A percentile compares a stretch with the other conserved stretches of the same genome.
Conservation (phyloP, 768 basidiomycete genomes). For the Termitomyces sp. region DNA sequence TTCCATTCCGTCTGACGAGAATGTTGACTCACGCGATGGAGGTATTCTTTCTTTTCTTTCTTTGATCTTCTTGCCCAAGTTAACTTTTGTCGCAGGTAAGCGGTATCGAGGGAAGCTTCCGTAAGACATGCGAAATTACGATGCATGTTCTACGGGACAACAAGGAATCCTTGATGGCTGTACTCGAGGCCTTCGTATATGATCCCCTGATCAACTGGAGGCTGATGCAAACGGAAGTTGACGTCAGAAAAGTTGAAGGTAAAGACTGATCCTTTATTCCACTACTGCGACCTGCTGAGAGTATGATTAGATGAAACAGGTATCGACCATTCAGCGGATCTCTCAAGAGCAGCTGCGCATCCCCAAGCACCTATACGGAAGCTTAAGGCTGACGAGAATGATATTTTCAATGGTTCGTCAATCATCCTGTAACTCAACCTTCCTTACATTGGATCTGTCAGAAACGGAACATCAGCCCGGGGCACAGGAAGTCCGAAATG, state of each 20-base stretch:
- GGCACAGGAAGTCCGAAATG: slow-evolving; percentile 86
- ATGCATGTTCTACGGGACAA: slow-evolving; percentile 96
- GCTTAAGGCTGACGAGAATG: slow-evolving; percentile 86
- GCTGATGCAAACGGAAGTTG: slow-evolving; percentile 79
- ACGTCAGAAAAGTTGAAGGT: slow-evolving; percentile 68
- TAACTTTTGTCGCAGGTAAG: slow-evolving; percentile 58
- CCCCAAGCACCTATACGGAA: slow-evolving; percentile 79
- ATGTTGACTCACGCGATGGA: slow-evolving; percentile 99
- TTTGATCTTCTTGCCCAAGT: background rate
- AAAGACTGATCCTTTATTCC: slow-evolving; percentile 9
- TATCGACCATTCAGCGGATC: slow-evolving; percentile 53
- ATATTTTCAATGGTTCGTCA: slow-evolving; percentile 80
- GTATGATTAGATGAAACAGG: slow-evolving; percentile 34
- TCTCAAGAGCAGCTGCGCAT: slow-evolving; percentile 62
- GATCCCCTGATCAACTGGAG: slow-evolving; percentile 98
- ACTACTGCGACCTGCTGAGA: background rate
- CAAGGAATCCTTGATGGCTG: slow-evolving; percentile 98
- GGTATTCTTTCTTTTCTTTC: slow-evolving; percentile 32
- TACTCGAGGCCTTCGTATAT: slow-evolving; percentile 97
- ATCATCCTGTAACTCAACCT: background rate
- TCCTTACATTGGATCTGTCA: slow-evolving; percentile 12
- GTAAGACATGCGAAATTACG: slow-evolving; percentile 93
- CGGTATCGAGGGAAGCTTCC: slow-evolving; percentile 96
- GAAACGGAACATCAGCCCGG: slow-evolving; percentile 46
- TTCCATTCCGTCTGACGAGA: slow-evolving; percentile 95